A percentile compares a stretch with the other conserved stretches of the same genome.
phyloP scores from a whole-genome alignment of 1,284 basidiomycete species.

The Ceratobasidium sp. region DNA sequence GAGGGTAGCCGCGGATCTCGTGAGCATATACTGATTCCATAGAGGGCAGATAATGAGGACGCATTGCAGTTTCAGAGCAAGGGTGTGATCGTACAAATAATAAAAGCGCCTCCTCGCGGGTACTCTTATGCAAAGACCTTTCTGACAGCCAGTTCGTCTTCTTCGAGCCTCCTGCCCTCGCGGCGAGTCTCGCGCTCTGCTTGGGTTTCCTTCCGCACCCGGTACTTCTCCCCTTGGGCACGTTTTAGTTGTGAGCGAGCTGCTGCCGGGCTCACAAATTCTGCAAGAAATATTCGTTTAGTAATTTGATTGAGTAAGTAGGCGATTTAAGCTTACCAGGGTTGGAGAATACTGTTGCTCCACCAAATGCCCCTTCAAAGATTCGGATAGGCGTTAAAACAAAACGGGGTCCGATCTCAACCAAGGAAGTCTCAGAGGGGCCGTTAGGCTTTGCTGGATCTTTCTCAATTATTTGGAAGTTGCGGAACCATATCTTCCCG shows the following conservation, averaged over 20 bases:
- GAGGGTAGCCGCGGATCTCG: too few relatives aligned
- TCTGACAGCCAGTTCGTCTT: conserved; percentile 85
- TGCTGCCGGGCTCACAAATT: conserved; percentile 91
- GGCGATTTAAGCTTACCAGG: conserved; percentile 72
- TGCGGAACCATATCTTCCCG: conserved; percentile 98
- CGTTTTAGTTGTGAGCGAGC: conserved; percentile 80
- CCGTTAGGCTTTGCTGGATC: conserved; percentile 69
- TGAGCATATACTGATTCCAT: too few relatives aligned
- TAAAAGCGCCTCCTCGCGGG: not conserved
- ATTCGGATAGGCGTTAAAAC: conserved; percentile 98
- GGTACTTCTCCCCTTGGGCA: conserved; percentile 85
- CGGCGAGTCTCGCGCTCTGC: conserved; percentile 76
- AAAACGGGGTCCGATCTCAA: conserved; percentile 97
- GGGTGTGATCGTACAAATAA: not conserved
- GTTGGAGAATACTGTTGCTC: conserved; percentile 96
- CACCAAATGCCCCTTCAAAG: conserved; percentile 97
- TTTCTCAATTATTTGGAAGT: conserved; percentile 85
- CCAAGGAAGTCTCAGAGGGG: conserved; percentile 72
- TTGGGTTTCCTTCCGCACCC: conserved; percentile 81
- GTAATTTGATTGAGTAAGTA: conserved; percentile 25
- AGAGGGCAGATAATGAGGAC: too few relatives aligned
- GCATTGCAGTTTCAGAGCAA: not conserved
- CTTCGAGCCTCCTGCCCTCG: conserved; percentile 73
- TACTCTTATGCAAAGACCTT: conserved; percentile 85
- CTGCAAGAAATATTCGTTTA: conserved; percentile 59